Evolutionary conservation across 352 stramenopile genomes (phyloP).

Genomic region (Phytopythium chamaehyphon): DNA sequence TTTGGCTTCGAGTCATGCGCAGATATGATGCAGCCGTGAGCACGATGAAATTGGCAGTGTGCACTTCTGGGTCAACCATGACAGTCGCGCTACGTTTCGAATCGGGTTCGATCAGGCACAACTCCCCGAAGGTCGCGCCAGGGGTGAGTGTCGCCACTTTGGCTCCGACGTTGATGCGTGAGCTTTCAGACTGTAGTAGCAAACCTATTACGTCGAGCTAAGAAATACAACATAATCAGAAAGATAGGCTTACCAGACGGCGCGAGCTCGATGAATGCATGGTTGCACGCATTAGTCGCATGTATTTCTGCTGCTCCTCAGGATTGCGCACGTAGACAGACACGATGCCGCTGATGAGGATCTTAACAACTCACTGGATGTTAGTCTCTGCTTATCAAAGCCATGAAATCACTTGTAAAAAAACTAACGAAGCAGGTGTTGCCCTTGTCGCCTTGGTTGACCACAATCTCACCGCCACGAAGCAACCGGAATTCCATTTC

Average conservation of each 20-base stretch:
- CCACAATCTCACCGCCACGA: slow-evolving; percentile 57
- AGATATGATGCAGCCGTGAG: slow-evolving; percentile 78
- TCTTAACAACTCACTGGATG: slow-evolving; percentile 24
- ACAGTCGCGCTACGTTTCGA: slow-evolving; percentile 82
- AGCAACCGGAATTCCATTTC: slow-evolving; percentile 85
- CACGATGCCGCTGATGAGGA: slow-evolving; percentile 76
- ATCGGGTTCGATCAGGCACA: slow-evolving; percentile 83
- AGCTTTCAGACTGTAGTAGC: slow-evolving; percentile 24
- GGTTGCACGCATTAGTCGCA: slow-evolving; percentile 39
- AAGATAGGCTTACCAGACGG: slow-evolving; percentile 24
- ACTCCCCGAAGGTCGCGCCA: slow-evolving; percentile 77
- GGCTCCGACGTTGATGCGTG: slow-evolving; percentile 37
- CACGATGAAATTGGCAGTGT: slow-evolving; percentile 82
- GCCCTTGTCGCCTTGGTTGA: slow-evolving; percentile 82
- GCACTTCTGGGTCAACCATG: slow-evolving; percentile 58
- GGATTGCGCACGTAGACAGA: slow-evolving; percentile 62
- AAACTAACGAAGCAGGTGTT: slow-evolving; percentile 78
- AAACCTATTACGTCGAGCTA: slow-evolving; percentile 5
- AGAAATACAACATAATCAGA: background rate
- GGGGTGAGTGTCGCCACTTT: slow-evolving; percentile 75
- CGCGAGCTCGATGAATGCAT: slow-evolving; percentile 37
- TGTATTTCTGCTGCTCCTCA: slow-evolving; percentile 69
- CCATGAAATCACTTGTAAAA: background rate
- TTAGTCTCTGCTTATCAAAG: background rate
- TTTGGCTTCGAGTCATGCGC: slow-evolving; percentile 77